Base-by-base conservation (phyloP, 805 yeast species). In the Candida cerambycidarum region DNA sequence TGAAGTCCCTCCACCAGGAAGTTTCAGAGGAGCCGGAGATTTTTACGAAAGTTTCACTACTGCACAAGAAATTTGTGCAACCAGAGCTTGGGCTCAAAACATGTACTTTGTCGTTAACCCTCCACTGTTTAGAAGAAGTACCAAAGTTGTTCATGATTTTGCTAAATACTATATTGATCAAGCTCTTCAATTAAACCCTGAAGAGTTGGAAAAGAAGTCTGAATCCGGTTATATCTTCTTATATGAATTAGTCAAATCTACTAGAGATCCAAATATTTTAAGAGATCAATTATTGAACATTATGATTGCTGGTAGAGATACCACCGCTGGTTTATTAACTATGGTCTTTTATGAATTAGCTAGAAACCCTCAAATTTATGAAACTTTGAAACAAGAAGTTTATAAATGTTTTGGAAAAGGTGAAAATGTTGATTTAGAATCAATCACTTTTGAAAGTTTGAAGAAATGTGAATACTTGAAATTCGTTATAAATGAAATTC, bases 221-320 rank as follows among this genome's bases (percentile, higher is more conserved):
- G 50, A 53, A 36, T 58, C 53, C 36, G 67, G 71, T 7, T 68
- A 67, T 47, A 54, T 63, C 9, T 67, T 67, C 52, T 62, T 67
- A 50, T 67, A 67, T 45, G 73, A 67, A 47, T 63, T 67, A 52
- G 70, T 57, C 30, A 68, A 68, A 51, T 61, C 62, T 39, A 68
- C 73, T 6, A 60, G 62, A 48, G 54, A 68, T 46, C 65, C 67
- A 8, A 54, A 58, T 47, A 60, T 63, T 3, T 62, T 68, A 41
- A 62, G 60, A 46, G 73, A 68, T 50, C 73, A 68, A 49, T 58
- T 65, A 48, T 62, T 68, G 52, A 68, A 68, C 47, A 68, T 68
- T 37, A 59, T 68, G 61, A 53, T 68, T 35, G 71, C 71, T 16
- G 71, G 70, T 23, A 56, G 71, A 53, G 65, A 63, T 45, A 66